phyloP scores from a whole-genome alignment of 2,329 filamentous ascomycete genomes.

The Verticillium longisporum region DNA sequence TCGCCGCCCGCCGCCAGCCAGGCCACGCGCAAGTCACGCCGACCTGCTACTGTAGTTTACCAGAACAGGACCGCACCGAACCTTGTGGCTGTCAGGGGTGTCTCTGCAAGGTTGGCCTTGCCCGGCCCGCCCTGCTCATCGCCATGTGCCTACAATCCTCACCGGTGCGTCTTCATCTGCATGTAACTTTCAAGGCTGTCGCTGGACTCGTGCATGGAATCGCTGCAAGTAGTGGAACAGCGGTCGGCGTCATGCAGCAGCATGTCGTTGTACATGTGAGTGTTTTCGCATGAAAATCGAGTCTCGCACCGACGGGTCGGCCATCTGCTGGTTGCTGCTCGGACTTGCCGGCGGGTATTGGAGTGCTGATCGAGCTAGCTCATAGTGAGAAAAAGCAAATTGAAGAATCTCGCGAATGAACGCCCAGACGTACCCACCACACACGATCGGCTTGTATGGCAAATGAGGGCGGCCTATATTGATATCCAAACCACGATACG shows the following conservation, averaged over 20 bases:
- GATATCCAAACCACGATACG: background rate
- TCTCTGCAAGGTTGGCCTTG: background rate
- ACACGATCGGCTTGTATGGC: background rate
- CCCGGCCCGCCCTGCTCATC: background rate
- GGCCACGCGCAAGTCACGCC: background rate
- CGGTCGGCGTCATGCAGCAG: background rate
- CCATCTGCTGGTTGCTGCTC: background rate
- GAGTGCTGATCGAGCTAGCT: background rate
- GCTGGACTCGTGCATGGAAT: background rate
- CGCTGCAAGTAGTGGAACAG: background rate
- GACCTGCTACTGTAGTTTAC: background rate
- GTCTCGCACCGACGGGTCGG: background rate
- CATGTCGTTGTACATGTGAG: background rate
- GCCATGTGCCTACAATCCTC: background rate
- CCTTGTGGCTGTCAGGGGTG: background rate
- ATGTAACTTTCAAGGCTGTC: background rate
- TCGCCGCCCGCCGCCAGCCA: background rate
- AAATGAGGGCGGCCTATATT: background rate
- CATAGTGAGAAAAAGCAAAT: background rate
- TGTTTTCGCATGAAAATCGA: background rate
- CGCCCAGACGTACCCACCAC: background rate
- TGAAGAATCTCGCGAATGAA: background rate
- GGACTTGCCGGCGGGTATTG: background rate
- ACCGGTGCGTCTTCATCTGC: background rate
- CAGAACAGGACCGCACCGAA: background rate